Conservation (phyloP, 1,284 basidiomycete species). For the Singerocomus inundabilis region DNA sequence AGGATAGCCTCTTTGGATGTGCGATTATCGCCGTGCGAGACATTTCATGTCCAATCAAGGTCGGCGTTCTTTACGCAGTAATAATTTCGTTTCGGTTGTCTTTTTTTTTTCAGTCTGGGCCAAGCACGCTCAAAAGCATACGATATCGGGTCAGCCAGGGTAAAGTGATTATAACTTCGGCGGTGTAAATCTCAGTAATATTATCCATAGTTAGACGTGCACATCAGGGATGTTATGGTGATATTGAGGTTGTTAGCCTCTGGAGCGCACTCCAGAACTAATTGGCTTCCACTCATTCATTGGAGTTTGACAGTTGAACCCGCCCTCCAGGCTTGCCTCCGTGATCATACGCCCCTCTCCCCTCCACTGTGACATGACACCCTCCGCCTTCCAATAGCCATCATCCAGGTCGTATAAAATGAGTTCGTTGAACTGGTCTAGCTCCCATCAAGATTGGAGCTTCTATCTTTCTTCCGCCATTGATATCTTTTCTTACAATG, state of each 20-base stretch:
- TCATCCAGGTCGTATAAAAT: neutral
- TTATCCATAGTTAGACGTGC: neutral
- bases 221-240: neutral
- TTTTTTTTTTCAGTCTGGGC: neutral
- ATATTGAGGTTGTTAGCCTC: neutral
- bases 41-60: no score
- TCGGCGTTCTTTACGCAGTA: no score
- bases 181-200: neutral
- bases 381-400: neutral
- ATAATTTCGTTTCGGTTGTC: no score
- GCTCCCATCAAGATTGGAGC: no score
- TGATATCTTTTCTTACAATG: no score
- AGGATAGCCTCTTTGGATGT: no score
- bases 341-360: neutral
- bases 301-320: neutral
- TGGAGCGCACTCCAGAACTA: no score
- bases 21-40: no score
- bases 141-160: neutral
- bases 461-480: no score
- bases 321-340: neutral
- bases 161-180: neutral
- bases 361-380: neutral
- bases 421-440: no score
- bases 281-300: neutral
- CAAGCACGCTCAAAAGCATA: neutral